Base-by-base conservation (phyloP, 306 rosid species). In the Cicer cuneatum region DNA sequence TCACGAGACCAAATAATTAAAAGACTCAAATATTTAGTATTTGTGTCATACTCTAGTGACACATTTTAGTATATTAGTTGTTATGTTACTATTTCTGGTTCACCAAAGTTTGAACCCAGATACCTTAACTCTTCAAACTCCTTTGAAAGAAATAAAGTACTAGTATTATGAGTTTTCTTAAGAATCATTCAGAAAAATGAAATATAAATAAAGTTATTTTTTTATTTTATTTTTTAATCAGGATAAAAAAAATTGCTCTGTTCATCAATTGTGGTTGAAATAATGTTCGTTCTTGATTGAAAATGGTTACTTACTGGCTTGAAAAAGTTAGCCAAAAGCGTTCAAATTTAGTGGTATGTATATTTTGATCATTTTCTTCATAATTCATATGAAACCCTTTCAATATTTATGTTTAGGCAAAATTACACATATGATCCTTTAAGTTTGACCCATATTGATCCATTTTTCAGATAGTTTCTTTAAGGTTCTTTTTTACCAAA, bases 251-350 rank as follows among this genome's bases (percentile, higher is more conserved):
- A 3, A 29, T 29, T 3, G 33, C 33, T 29, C 0, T 29, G 35
- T 29, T 29, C 35, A 4, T 29, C 4, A 63, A 45, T 10, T 38
- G 14, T 35, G 65, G 21, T 59, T 61, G 29, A 56, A 81, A 46
- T 56, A 7, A 53, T 48, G 72, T 71, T 70, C 18, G 73, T 45
- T 63, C 21, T 58, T 72, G 73, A 78, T 68, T 41, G 13, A 47
- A 35, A 66, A 21, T 74, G 33, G 37, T 45, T 10, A 49, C 35
- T 45, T n/a, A 48, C 24, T 41, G 10, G 47, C 49, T 61, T 78
- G 7, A 53, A 78, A 78, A 72, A 66, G 65, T 35, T 45, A 15
- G 69, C 15, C 49, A 56, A 59, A 80, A 60, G 37, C 51, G 67
- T 51, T 56, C 38, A 41, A 56, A 46, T 67, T 46, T 13, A 66